phyloP scores from a whole-genome alignment of 139 green algal species.

The Edaphochlamys debaryana region DNA sequence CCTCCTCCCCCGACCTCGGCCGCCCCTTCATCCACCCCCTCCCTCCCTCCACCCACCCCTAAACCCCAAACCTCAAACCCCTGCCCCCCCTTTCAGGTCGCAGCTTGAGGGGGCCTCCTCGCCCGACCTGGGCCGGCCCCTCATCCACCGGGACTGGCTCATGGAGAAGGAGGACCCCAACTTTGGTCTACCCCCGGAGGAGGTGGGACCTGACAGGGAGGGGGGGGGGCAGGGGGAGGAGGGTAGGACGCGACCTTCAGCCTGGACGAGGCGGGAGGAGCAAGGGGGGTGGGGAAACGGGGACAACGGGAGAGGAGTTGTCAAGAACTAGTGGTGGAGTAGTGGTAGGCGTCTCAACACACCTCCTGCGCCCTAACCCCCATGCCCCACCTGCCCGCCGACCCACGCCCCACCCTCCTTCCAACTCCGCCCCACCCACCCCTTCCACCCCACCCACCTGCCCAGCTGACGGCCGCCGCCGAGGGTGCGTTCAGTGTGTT shows the following conservation, averaged over 20 bases:
- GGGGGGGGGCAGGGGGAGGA: too few species aligned
- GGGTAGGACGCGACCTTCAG: too few species aligned
- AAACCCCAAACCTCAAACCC: too few species aligned
- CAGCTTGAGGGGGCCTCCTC: too few species aligned
- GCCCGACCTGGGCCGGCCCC: not conserved
- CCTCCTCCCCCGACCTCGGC: not conserved
- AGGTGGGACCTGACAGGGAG: too few species aligned
- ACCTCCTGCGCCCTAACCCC: too few species aligned
- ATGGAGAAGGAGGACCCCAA: not conserved
- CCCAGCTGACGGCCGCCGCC: not conserved
- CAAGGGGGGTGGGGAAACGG: not conserved
- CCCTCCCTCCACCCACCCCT: too few species aligned
- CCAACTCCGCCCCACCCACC: too few species aligned
- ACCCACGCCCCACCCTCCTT: too few species aligned
- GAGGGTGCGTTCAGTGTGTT: constrained; percentile 31
- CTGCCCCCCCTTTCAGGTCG: too few species aligned
- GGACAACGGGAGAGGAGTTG: not conserved
- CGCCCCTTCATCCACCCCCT: not conserved
- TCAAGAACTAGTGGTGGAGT: not conserved
- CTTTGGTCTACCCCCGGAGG: not conserved
- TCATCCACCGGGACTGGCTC: not conserved
- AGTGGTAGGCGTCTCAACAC: not conserved
- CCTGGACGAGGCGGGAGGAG: too few species aligned
- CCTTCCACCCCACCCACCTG: not conserved
- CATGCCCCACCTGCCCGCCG: too few species aligned